phyloP scores from a whole-genome alignment of 106 monocot species.

The Acorus calamus region DNA sequence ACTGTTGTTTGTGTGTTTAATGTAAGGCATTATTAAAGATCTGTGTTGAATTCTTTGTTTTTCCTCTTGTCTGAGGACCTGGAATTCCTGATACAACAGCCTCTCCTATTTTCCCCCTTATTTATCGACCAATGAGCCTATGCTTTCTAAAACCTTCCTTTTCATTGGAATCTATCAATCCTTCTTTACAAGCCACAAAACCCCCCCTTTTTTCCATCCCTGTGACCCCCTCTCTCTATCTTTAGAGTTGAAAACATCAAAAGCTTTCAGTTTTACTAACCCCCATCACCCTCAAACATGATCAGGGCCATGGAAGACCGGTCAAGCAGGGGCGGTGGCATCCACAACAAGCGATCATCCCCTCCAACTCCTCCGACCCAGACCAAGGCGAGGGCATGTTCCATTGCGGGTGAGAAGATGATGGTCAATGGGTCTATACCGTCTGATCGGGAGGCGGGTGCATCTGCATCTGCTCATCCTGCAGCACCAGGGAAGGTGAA shows the following conservation, averaged over 20 bases:
- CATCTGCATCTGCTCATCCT: conserved; percentile 1
- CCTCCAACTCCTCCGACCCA: conserved; percentile 9
- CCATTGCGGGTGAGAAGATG: not conserved
- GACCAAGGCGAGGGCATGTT: conserved; percentile 2
- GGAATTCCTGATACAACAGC: no score
- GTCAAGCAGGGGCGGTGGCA: conserved; percentile 10
- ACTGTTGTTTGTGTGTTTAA: no score
- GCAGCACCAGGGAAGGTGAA: conserved; percentile 22
- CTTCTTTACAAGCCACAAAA: no score
- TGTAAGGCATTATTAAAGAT: no score
- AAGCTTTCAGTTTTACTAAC: not conserved
- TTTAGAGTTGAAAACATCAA: no score
- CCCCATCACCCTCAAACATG: conserved; percentile 8
- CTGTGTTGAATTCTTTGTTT: no score
- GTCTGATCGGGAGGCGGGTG: conserved; percentile 8
- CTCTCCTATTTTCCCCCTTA: no score
- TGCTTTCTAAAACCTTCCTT: no score
- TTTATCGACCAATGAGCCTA: no score
- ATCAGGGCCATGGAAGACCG: conserved; percentile 47
- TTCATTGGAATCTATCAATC: no score
- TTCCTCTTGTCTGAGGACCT: no score
- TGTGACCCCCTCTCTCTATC: not conserved
- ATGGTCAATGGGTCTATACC: not conserved
- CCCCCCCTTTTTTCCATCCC: not conserved
- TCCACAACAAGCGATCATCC: conserved; percentile 28